phyloP scores from a whole-genome alignment of 2,329 filamentous ascomycete species.

The Hypoxylon sp. region DNA sequence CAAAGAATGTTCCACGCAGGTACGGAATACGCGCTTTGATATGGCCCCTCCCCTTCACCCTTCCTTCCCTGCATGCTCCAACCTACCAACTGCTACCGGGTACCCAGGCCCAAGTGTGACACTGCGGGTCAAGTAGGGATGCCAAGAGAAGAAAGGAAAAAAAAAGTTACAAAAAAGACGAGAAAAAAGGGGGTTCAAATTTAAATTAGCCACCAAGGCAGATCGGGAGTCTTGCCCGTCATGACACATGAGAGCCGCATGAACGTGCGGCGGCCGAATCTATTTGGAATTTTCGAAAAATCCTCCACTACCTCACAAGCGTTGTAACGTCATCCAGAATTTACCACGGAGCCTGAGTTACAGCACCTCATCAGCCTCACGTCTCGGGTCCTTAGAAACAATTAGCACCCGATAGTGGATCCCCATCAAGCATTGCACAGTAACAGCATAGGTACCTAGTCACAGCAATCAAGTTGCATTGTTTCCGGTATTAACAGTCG shows the following conservation, averaged over 20 bases:
- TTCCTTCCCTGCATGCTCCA: background rate
- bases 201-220: constrained; percentile 40
- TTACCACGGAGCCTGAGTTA: constrained; percentile 12
- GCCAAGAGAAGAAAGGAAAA: background rate
- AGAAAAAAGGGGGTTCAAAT: constrained; percentile 2
- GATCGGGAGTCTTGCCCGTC: constrained; percentile 37
- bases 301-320: background rate
- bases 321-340: constrained; percentile 29
- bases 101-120: constrained; percentile 12
- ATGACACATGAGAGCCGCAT: constrained; percentile 26
- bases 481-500: constrained; percentile 41
- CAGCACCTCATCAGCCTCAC: constrained; percentile 26
- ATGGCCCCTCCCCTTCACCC: background rate
- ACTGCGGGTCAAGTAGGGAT: background rate
- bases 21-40: background rate
- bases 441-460: background rate
- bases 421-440: background rate
- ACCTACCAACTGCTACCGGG: background rate
- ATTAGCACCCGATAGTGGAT: constrained; percentile 8
- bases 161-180: background rate
- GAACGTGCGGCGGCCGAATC: background rate
- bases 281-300: constrained; percentile 17
- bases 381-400: background rate
- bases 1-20: constrained; percentile 9
- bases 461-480: constrained; percentile 1